Conservation (phyloP, 1,284 basidiomycete species). For the Cryptococcus hybrid region DNA sequence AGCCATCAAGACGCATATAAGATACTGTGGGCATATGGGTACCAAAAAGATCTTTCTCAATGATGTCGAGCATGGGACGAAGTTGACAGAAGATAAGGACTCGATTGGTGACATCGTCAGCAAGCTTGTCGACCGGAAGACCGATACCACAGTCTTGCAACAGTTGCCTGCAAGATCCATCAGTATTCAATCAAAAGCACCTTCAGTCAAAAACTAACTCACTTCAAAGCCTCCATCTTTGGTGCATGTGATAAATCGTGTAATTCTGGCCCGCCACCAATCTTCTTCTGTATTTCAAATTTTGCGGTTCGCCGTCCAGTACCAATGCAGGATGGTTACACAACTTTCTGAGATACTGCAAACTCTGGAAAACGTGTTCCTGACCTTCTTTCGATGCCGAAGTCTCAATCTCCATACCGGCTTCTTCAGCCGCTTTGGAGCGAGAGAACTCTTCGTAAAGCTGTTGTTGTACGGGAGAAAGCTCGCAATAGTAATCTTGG, state of each 20-base stretch:
- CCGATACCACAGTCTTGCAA: slow-evolving; percentile 95
- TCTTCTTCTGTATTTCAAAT: slow-evolving; percentile 64
- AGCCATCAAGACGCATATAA: slow-evolving; percentile 96
- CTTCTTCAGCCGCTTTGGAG: slow-evolving; percentile 68
- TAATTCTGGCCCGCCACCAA: slow-evolving; percentile 52
- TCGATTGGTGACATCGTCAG: slow-evolving; percentile 74
- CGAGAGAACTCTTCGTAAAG: slow-evolving; percentile 90
- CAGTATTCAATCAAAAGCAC: not conserved
- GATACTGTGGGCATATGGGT: slow-evolving; percentile 90
- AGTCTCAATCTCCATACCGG: slow-evolving; percentile 61
- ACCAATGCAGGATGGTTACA: slow-evolving; percentile 96
- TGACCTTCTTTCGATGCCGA: slow-evolving; percentile 52
- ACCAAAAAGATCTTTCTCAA: slow-evolving; percentile 91
- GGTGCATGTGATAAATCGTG: slow-evolving; percentile 88
- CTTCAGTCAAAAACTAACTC: slow-evolving; percentile 32
- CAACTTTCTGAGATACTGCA: slow-evolving; percentile 96
- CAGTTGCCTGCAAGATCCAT: slow-evolving; percentile 66
- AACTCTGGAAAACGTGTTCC: slow-evolving; percentile 89
- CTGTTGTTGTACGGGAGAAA: slow-evolving; percentile 88
- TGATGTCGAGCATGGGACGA: slow-evolving; percentile 98
- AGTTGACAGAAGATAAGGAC: slow-evolving; percentile 99
- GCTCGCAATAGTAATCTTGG: slow-evolving; percentile 98
- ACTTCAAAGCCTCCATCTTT: slow-evolving; percentile 88
- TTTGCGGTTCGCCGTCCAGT: slow-evolving; percentile 64
- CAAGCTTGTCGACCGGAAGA: slow-evolving; percentile 47